Evolutionary conservation across 129 eudicot species (phyloP), one percentile per base, ranked within the genome.

Genomic region (Tanacetum coccineum): DNA sequence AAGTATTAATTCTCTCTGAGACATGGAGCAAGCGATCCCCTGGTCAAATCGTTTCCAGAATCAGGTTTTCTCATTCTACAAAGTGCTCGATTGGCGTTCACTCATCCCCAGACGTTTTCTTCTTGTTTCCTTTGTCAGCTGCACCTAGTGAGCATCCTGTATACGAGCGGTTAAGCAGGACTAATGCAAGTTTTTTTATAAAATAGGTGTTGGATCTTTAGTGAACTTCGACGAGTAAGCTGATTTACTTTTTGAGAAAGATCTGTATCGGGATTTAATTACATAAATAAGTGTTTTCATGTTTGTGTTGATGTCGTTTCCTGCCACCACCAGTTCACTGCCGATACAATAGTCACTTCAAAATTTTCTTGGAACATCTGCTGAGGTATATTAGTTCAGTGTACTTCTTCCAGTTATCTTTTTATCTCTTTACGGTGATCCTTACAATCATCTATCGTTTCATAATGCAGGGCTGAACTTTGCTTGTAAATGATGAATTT

Each of bases 51-150:
- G 85, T 85, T 81, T 69, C 85, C 74, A 79, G 68, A 81, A 70
- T 53, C 87, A 75, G 70, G 77, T 52, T 72, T 80, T 83, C 54
- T 81, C 95, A 49, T 79, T 87, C 83, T 82, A 79, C 75, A 76
- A 89, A 89, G 88, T 87, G 78, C 96, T 89, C 68, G 95, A 89
- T 78, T 85, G 97, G 95, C 88, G 83, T 83, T 84, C 77, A 78
- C 70, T 81, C 81, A 76, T 73, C 82, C 82, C 81, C 72, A 80
- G 96, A 79, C 76, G 71, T 66, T 88, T 81, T 66, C 87, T 86
- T 81, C 83, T 78, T 76, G 86, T 82, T 84, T 88, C 96, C 62
- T 84, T 93, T 59, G 81, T 86, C 83, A 93, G 88, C 83, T 86
- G 87, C 90, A 93, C 99, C 62, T 93, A 93, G 96, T 78, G 80